A percentile compares a stretch with the other conserved stretches of the same genome.
Conservation (phyloP, 805 yeast genomes). For the Wilhelminamyces savonicus region DNA sequence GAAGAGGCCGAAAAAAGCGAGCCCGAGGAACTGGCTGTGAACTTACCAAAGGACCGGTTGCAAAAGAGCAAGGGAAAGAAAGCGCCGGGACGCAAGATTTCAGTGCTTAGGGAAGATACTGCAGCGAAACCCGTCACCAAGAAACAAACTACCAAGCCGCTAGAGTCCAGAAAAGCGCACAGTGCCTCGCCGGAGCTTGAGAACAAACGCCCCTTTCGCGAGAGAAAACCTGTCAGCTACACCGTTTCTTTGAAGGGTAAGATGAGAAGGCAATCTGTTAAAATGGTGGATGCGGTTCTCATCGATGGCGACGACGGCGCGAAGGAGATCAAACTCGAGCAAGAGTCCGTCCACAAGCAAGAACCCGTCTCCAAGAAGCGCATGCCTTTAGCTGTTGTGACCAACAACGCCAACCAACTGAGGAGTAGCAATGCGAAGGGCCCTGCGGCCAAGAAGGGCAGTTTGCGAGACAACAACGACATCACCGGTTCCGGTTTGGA, state of each 20-base stretch:
- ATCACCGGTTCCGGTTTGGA: too few species aligned
- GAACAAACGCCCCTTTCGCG: conserved; percentile 45
- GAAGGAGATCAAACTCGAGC: conserved; percentile 5
- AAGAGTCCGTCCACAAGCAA: background rate
- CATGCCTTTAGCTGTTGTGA: conserved; percentile 10
- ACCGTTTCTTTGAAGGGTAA: conserved; percentile 64
- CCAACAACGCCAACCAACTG: conserved; percentile 5
- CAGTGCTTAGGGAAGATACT: conserved; percentile 30
- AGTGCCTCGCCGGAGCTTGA: too few species aligned
- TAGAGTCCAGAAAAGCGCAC: conserved; percentile 8
- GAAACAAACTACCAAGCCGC: conserved; percentile 4
- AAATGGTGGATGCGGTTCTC: conserved; percentile 59
- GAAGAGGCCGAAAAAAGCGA: background rate
- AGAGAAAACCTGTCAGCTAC: conserved; percentile 57
- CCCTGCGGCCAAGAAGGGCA: conserved; percentile 1
- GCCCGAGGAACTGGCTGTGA: conserved; percentile 15
- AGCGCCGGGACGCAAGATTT: background rate
- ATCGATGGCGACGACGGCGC: too few species aligned
- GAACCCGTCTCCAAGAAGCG: background rate
- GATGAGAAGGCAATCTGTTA: conserved; percentile 59
- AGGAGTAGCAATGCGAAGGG: conserved; percentile 1
- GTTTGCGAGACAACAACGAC: conserved; percentile 1
- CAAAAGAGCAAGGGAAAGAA: background rate
- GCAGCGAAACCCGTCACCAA: conserved; percentile 7
- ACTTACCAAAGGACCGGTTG: conserved; percentile 1